Percentiles rank a stretch among this genome's conserved stretches.
These are phyloP conservation scores for Trichoderma oligosporum DNA, from an alignment of 2,329 filamentous ascomycete genomes.

Conservation along the genomic window DNA sequence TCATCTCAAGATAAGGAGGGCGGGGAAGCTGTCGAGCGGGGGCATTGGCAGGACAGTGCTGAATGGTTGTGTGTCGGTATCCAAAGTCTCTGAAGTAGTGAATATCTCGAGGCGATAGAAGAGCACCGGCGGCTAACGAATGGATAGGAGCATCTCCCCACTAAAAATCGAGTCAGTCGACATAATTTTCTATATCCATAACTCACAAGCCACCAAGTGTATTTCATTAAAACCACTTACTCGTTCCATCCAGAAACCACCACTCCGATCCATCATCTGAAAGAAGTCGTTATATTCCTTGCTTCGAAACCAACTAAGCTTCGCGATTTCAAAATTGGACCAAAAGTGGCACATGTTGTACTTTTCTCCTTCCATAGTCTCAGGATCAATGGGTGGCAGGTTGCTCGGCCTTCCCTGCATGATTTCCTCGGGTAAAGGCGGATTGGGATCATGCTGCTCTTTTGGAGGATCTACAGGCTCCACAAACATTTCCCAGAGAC, in stretches of 20 bases:
- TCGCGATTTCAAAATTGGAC: constrained; percentile 99
- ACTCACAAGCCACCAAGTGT: too few relatives aligned
- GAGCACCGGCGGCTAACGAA: constrained; percentile 87
- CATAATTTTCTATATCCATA: neutral
- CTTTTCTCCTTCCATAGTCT: constrained; percentile 93
- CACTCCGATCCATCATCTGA: constrained; percentile 96
- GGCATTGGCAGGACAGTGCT: constrained; percentile 95
- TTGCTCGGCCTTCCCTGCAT: constrained; percentile 69
- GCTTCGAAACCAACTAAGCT: constrained; percentile 91
- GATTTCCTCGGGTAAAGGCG: constrained; percentile 74
- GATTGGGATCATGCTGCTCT: constrained; percentile 58
- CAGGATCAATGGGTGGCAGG: constrained; percentile 78
- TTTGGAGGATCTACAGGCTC: constrained; percentile 67
- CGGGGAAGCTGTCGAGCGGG: constrained; percentile 80
- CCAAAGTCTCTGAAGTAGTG: constrained; percentile 99
- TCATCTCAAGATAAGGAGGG: constrained; percentile 75
- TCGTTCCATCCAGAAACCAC: constrained; percentile 98
- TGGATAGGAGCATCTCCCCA: constrained; percentile 99
- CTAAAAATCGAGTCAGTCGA: constrained; percentile 43
- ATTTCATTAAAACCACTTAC: constrained; percentile 48
- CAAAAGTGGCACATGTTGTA: constrained; percentile 99
- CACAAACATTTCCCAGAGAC: constrained; percentile 98
- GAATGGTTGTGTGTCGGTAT: constrained; percentile 97
- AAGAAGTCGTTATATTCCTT: constrained; percentile 98
- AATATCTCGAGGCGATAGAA: constrained; percentile 77